Evolutionary conservation across 768 basidiomycete species (phyloP).

Genomic region (Mrakia frigida): DNA sequence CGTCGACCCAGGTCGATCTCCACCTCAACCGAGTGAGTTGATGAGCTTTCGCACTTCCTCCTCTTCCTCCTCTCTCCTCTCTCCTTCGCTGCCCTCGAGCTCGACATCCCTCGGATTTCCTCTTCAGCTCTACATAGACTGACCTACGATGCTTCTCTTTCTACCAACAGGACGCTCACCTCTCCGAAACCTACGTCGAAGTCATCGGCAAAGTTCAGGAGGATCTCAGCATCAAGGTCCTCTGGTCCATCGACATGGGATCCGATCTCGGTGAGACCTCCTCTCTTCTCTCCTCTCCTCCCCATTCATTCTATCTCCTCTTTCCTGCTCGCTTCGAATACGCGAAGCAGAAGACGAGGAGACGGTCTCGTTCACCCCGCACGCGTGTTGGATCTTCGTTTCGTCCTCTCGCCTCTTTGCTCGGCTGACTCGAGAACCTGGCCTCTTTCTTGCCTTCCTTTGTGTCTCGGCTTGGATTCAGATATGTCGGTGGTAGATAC

Average conservation of each 20-base stretch:
- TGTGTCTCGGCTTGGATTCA: no score
- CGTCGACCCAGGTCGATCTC: slow-evolving; percentile 14
- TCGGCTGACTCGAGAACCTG: background rate
- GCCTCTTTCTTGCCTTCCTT: background rate
- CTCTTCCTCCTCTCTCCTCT: background rate
- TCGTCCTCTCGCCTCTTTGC: background rate
- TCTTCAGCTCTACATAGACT: background rate
- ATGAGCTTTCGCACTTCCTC: no score
- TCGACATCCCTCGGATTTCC: no score
- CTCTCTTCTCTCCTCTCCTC: background rate
- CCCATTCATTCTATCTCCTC: background rate
- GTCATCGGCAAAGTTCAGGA: slow-evolving; percentile 60
- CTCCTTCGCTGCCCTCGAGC: background rate
- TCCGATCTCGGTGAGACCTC: background rate
- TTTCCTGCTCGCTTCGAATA: background rate
- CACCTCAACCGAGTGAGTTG: slow-evolving; percentile 23
- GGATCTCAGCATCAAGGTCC: slow-evolving; percentile 56
- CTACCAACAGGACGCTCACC: slow-evolving; percentile 46
- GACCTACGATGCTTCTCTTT: background rate
- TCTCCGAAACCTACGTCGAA: slow-evolving; percentile 59
- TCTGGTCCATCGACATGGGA: slow-evolving; percentile 56
- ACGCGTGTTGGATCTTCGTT: no score
- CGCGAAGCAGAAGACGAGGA: background rate
- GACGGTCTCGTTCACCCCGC: no score
- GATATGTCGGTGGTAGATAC: slow-evolving; percentile 14